Evolutionary conservation across 2,329 filamentous ascomycete species (phyloP).

Genomic region (Rachicladosporium sp.): DNA sequence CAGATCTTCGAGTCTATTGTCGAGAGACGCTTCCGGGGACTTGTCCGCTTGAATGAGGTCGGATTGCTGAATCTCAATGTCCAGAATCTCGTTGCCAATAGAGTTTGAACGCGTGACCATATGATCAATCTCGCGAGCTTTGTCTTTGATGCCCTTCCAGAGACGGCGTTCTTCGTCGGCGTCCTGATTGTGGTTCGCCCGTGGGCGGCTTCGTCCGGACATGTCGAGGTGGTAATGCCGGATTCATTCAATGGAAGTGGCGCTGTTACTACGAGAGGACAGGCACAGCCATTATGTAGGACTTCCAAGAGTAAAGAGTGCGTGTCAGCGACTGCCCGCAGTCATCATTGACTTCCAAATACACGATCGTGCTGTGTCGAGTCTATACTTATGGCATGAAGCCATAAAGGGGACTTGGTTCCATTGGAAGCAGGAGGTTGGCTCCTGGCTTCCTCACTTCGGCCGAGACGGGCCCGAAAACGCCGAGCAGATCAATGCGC

Average conservation of each 20-base stretch:
- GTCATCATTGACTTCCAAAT: too few species aligned
- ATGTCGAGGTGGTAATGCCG: constrained; percentile 16
- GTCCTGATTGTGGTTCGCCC: constrained; percentile 35
- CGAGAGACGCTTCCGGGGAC: constrained; percentile 24
- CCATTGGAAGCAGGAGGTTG: too few species aligned
- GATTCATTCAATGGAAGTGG: background rate
- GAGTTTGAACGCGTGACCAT: constrained; percentile 27
- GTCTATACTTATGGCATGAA: too few species aligned
- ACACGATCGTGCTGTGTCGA: too few species aligned
- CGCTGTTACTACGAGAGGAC: too few species aligned
- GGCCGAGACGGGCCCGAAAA: too few species aligned
- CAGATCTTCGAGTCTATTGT: constrained; percentile 33
- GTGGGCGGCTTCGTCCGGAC: constrained; percentile 34
- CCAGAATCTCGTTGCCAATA: constrained; percentile 25
- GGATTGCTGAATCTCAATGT: constrained; percentile 24
- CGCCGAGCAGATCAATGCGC: too few species aligned
- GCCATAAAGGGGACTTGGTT: too few species aligned
- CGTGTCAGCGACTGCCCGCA: too few species aligned
- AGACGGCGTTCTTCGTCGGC: constrained; percentile 38
- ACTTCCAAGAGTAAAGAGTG: too few species aligned
- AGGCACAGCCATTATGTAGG: too few species aligned
- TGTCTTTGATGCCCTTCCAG: constrained; percentile 36
- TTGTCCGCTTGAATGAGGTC: constrained; percentile 19
- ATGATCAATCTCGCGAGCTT: constrained; percentile 33
- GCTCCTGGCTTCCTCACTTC: too few species aligned